A percentile compares a stretch with the other conserved stretches of the same genome.
phyloP scores from a whole-genome alignment of 129 eudicot genomes.

The Lactuca saligna region DNA sequence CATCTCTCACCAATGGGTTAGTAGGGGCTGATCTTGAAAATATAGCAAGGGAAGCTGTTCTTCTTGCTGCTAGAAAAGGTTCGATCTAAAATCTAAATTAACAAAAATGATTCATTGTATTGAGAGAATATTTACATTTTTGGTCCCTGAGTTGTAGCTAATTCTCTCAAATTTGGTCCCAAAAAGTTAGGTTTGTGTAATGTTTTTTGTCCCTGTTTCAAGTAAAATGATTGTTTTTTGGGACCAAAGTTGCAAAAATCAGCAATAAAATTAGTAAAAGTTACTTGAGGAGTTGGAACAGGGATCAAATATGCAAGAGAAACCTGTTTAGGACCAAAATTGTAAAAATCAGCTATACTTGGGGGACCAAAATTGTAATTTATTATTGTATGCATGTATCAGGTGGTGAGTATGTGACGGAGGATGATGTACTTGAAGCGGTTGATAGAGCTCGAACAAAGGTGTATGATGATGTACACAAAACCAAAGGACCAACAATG shows the following conservation, averaged over 20 bases:
- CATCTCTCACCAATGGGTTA: constrained; percentile 45
- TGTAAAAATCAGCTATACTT: background rate
- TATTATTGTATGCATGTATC: background rate
- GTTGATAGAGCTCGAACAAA: constrained; percentile 37
- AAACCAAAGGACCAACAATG: constrained; percentile 26
- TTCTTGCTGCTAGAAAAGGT: constrained; percentile 59
- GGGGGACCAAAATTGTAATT: background rate
- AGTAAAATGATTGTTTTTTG: too few species aligned
- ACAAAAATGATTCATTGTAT: background rate
- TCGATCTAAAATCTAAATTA: background rate
- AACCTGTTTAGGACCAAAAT: background rate
- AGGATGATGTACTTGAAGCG: constrained; percentile 46
- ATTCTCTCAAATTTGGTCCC: too few species aligned
- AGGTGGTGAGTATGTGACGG: constrained; percentile 46
- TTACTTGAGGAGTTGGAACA: too few species aligned
- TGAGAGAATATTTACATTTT: background rate
- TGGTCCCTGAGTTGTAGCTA: too few species aligned
- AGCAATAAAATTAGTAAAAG: too few species aligned
- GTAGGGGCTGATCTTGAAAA: constrained; percentile 60
- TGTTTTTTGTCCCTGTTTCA: too few species aligned
- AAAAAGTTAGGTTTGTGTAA: too few species aligned
- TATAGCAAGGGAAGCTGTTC: constrained; percentile 46
- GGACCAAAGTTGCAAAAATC: too few species aligned
- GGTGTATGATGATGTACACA: constrained; percentile 22
- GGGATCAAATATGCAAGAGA: background rate